These are phyloP conservation scores for Arachis hypogaea DNA, from an alignment of 306 rosid species.

Conservation along the genomic window DNA sequence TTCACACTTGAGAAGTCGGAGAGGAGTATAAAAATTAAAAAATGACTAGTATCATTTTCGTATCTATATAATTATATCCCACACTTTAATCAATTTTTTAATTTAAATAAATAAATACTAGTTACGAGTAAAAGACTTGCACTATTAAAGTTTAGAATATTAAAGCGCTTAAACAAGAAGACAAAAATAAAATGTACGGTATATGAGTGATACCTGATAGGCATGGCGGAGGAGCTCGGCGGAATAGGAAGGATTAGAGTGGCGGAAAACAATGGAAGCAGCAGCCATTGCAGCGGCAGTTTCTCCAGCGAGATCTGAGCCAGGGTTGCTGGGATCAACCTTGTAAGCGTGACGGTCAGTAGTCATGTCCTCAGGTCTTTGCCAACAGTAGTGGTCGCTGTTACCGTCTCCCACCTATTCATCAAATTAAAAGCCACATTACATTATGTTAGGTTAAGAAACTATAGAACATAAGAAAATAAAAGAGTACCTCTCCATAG, in stretches of 20 bases:
- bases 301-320: conserved; percentile 99
- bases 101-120: too few species aligned
- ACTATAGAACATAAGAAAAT: too few species aligned
- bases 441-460: not conserved
- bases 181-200: too few species aligned
- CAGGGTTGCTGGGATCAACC: conserved; percentile 90
- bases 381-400: conserved; percentile 98
- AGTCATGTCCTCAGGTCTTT: conserved; percentile 98
- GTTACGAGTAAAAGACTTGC: too few species aligned
- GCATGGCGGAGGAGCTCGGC: conserved; percentile 81
- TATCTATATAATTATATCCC: not conserved
- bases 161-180: not conserved
- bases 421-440: conserved; percentile 22
- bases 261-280: conserved; percentile 92
- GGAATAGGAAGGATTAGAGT: conserved; percentile 73
- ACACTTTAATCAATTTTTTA: not conserved
- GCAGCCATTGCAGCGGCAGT: conserved; percentile 99
- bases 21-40: too few species aligned
- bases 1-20: too few species aligned
- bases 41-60: too few species aligned
- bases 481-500: conserved; percentile 77
- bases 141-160: too few species aligned
- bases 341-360: conserved; percentile 91
- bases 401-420: conserved; percentile 95
- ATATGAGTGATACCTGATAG: conserved; percentile 55